Percentiles rank a stretch among this genome's conserved stretches.
phyloP scores from a whole-genome alignment of 805 yeast species.

The Saitoella complicata region DNA sequence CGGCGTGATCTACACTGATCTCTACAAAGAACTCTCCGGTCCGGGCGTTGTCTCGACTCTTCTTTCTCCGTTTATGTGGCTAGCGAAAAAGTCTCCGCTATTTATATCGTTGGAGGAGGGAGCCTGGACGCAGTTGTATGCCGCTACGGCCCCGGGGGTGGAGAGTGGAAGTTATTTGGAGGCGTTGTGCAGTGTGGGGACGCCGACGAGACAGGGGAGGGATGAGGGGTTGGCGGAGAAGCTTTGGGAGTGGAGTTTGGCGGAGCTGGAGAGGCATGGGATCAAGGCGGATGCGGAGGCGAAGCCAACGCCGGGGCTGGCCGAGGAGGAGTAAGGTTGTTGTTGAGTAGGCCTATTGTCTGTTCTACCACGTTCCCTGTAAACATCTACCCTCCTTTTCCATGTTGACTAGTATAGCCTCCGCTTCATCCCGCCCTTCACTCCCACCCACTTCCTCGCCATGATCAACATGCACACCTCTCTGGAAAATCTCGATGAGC shows the following conservation, averaged over 20 bases:
- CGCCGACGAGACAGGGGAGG: too few relatives aligned
- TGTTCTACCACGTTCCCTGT: constrained; percentile 70
- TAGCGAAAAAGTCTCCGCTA: background rate
- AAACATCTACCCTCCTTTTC: constrained; percentile 48
- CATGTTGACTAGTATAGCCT: constrained; percentile 33
- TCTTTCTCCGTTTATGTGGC: too few relatives aligned
- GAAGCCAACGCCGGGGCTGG: too few relatives aligned
- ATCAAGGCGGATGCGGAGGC: background rate
- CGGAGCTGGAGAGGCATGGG: too few relatives aligned
- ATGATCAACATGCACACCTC: constrained; percentile 26
- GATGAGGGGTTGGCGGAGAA: too few relatives aligned
- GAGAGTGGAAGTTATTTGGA: too few relatives aligned
- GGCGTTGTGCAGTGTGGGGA: too few relatives aligned
- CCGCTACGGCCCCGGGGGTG: background rate
- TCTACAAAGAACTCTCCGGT: constrained; percentile 2
- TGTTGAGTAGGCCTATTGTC: background rate
- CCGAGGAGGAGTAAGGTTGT: too few relatives aligned
- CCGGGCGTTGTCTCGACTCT: background rate
- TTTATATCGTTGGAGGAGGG: background rate
- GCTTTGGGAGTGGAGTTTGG: too few relatives aligned
- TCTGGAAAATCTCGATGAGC: constrained; percentile 41
- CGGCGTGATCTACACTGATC: constrained; percentile 9
- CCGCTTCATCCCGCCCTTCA: constrained; percentile 21
- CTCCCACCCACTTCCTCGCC: constrained; percentile 15
- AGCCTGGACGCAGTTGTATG: background rate